Percentiles rank a stretch among this genome's conserved stretches.
Conservation (phyloP, 345 rosid species). For the Citrus australasica region DNA sequence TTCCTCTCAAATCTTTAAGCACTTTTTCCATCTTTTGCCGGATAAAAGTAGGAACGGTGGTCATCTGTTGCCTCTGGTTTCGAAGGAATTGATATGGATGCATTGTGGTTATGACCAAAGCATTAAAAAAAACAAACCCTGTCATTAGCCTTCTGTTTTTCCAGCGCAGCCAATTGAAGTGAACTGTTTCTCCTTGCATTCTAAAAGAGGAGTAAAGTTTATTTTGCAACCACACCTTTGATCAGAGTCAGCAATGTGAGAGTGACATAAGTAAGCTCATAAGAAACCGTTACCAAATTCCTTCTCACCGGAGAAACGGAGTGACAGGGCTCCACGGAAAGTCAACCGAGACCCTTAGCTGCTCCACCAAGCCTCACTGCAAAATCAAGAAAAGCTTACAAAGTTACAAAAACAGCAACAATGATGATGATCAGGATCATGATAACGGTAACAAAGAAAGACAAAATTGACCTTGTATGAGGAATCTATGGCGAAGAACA, state of each 20-base stretch:
- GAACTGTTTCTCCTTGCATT: conserved; percentile 50
- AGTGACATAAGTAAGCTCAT: neutral
- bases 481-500: conserved; percentile 70
- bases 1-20: conserved; percentile 68
- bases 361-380: conserved; percentile 61
- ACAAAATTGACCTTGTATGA: conserved; percentile 54
- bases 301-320: conserved; percentile 44
- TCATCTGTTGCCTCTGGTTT: conserved; percentile 4
- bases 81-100: conserved; percentile 3
- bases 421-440: neutral
- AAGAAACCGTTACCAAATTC: neutral
- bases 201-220: conserved; percentile 35
- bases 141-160: conserved; percentile 74
- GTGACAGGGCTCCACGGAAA: conserved; percentile 64
- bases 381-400: neutral
- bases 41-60: conserved; percentile 16
- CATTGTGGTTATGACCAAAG: neutral
- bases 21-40: conserved; percentile 51
- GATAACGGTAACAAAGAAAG: neutral
- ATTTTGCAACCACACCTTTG: conserved; percentile 13
- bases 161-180: conserved; percentile 68
- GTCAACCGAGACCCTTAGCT: conserved; percentile 65
- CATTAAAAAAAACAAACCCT: conserved; percentile 46
- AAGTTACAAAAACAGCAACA: neutral
- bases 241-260: neutral